These are phyloP conservation scores for Nakazawaea siamensis DNA, from an alignment of 805 yeast genomes.

Conservation along the genomic window DNA sequence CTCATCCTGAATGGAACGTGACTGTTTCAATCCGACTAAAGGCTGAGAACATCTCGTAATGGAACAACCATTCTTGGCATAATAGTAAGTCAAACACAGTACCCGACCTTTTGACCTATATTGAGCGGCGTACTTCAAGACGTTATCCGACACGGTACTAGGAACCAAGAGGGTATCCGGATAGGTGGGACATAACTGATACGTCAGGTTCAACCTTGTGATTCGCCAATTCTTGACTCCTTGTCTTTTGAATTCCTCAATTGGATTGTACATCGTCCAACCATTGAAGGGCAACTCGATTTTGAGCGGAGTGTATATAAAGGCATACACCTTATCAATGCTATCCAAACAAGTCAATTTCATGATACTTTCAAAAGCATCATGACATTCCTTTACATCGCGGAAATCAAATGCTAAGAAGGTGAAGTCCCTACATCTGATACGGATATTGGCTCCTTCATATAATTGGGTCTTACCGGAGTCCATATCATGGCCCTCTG, in stretches of 20 bases:
- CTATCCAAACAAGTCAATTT: constrained; percentile 49
- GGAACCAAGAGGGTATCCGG: constrained; percentile 70
- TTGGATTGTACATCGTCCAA: constrained; percentile 64
- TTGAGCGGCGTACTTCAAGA: constrained; percentile 74
- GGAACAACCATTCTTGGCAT: constrained; percentile 60
- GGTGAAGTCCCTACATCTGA: constrained; percentile 81
- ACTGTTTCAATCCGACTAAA: constrained; percentile 79
- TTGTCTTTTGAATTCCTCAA: constrained; percentile 65
- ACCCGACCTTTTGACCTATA: constrained; percentile 81
- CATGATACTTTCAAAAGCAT: constrained; percentile 66
- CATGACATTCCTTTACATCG: constrained; percentile 49
- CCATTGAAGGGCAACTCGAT: constrained; percentile 58
- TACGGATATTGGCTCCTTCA: constrained; percentile 47
- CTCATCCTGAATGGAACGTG: constrained; percentile 88
- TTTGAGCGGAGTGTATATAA: constrained; percentile 65
- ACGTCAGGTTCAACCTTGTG: constrained; percentile 54
- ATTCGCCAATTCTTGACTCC: constrained; percentile 60
- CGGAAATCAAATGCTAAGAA: constrained; percentile 70
- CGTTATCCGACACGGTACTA: constrained; percentile 66
- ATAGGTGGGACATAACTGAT: constrained; percentile 66
- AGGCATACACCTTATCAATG: constrained; percentile 67
- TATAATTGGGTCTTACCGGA: constrained; percentile 8
- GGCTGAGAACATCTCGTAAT: constrained; percentile 93
- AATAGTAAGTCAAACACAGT: constrained; percentile 75
- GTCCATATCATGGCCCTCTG: constrained; percentile 1